These are phyloP conservation scores for Paramecium sexaurelia DNA, from an alignment of 73 alveolate species.

Conservation along the genomic window DNA sequence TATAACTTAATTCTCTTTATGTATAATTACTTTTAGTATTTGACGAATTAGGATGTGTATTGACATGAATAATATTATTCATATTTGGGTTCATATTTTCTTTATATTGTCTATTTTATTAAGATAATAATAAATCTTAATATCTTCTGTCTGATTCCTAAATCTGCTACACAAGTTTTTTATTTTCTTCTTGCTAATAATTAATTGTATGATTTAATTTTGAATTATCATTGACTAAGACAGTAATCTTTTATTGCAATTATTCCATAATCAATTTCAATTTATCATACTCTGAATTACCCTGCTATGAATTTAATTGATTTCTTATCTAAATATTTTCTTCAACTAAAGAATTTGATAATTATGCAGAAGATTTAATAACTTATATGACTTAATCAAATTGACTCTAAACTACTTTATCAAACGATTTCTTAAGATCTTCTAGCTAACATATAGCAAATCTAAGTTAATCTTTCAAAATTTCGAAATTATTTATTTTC, in stretches of 20 bases:
- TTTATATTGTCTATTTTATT: background rate
- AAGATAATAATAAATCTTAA: background rate
- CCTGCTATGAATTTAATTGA: background rate
- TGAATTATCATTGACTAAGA: background rate
- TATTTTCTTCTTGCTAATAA: background rate
- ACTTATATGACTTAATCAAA: conserved; percentile 18
- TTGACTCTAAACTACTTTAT: background rate
- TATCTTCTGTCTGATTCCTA: conserved; percentile 16
- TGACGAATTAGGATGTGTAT: background rate
- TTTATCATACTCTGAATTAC: conserved; percentile 22
- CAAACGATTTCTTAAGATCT: conserved; percentile 23
- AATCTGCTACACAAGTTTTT: background rate
- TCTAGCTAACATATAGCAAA: conserved; percentile 24
- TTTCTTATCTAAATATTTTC: background rate
- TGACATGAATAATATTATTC: background rate
- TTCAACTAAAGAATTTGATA: background rate
- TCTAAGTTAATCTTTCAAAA: conserved; percentile 32
- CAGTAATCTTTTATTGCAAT: background rate
- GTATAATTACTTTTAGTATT: background rate
- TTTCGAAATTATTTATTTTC: background rate
- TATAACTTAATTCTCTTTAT: conserved; percentile 36
- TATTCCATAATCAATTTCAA: conserved; percentile 19
- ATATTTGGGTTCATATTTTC: background rate
- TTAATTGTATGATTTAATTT: background rate
- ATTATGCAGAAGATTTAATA: background rate